Evolutionary conservation across 148 eudicot genomes (phyloP).

Genomic region (Cornus suecica): DNA sequence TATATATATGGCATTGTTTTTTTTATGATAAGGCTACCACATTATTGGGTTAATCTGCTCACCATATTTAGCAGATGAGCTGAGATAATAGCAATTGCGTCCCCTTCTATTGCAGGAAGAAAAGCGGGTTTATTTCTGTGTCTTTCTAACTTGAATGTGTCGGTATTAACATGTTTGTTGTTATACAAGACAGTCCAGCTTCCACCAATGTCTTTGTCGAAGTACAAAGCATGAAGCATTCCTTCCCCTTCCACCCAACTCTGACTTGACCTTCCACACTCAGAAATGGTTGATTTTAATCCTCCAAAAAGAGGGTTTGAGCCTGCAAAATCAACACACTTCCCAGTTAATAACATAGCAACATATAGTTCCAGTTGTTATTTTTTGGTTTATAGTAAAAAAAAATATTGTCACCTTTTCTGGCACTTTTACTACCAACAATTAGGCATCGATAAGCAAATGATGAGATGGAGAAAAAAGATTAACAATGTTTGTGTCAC

Average conservation of each 20-base stretch:
- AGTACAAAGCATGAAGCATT: constrained; percentile 43
- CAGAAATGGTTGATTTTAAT: constrained; percentile 29
- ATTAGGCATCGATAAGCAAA: neutral
- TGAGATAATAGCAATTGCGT: constrained; percentile 28
- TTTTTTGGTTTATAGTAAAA: neutral
- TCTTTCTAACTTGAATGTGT: constrained; percentile 28
- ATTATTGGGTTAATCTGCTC: neutral
- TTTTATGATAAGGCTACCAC: neutral
- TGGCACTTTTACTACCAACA: neutral
- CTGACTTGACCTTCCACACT: constrained; percentile 39
- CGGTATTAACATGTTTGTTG: constrained; percentile 32
- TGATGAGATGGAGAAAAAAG: neutral
- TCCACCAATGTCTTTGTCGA: constrained; percentile 23
- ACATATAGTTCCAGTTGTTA: neutral
- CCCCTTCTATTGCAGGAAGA: constrained; percentile 36
- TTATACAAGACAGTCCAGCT: constrained; percentile 20
- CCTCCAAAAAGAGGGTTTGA: constrained; percentile 48
- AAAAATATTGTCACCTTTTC: neutral
- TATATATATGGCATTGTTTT: neutral
- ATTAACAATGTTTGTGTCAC: neutral
- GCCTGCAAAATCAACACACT: constrained; percentile 21
- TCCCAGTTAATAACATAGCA: no score
- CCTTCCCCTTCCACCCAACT: constrained; percentile 59
- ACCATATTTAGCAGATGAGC: constrained; percentile 38
- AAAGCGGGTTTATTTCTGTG: constrained; percentile 25